Evolutionary conservation across 2,329 filamentous ascomycete genomes (phyloP).

Genomic region (Ciborinia camelliae): DNA sequence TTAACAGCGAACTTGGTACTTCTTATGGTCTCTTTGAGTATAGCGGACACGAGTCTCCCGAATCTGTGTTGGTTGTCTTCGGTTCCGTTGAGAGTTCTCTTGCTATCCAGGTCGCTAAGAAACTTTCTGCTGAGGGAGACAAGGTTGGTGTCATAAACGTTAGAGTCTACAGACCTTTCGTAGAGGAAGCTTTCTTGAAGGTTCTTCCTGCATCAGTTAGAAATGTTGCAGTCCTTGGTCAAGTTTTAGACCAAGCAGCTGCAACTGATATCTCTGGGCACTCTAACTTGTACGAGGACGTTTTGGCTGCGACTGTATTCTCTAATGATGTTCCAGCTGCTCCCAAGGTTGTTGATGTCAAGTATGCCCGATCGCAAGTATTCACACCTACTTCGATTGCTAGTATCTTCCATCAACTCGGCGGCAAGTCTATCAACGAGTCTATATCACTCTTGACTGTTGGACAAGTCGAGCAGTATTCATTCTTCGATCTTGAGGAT

Average conservation of each 20-base stretch:
- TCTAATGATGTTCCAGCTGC: conserved; percentile 61
- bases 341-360: conserved; percentile 74
- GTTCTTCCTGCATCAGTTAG: conserved; percentile 71
- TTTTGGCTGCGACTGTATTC: conserved; percentile 81
- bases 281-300: conserved; percentile 89
- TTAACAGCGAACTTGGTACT: conserved; percentile 91
- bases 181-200: conserved; percentile 89
- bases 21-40: conserved; percentile 95
- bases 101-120: conserved; percentile 73
- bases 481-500: conserved; percentile 88
- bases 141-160: conserved; percentile 88
- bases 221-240: conserved; percentile 81
- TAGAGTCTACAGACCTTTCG: conserved; percentile 89
- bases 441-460: conserved; percentile 48
- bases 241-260: conserved; percentile 71
- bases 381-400: conserved; percentile 55
- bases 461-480: conserved; percentile 71
- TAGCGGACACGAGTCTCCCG: conserved; percentile 73
- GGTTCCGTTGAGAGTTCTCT: conserved; percentile 88
- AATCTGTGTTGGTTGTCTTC: conserved; percentile 85
- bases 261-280: conserved; percentile 73
- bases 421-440: conserved; percentile 42
- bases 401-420: conserved; percentile 49
- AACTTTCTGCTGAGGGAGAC: conserved; percentile 67
- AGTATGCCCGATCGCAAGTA: conserved; percentile 71